Evolutionary conservation across 208 protist genomes (phyloP).

Genomic region (Trypanosoma rangeli): DNA sequence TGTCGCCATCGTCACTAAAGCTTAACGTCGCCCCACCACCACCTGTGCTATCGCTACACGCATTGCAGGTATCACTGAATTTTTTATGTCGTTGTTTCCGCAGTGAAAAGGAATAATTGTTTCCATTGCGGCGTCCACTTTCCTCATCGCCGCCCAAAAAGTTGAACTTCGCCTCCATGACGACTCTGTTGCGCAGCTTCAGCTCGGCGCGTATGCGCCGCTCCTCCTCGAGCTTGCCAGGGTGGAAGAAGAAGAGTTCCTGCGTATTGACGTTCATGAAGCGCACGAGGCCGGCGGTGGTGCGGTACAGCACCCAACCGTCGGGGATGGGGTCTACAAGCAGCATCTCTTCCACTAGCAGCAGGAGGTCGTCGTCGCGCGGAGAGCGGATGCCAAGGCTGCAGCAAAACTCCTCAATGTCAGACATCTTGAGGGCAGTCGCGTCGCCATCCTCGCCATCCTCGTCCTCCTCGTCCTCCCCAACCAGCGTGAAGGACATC

Average conservation of each 20-base stretch:
- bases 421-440: slow-evolving; percentile 63
- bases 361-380: slow-evolving; percentile 82
- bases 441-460: slow-evolving; percentile 49
- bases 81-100: background rate
- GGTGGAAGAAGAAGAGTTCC: slow-evolving; percentile 87
- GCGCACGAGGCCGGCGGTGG: slow-evolving; percentile 79
- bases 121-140: background rate
- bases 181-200: slow-evolving; percentile 64
- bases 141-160: slow-evolving; percentile 68
- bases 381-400: slow-evolving; percentile 81
- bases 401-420: slow-evolving; percentile 87
- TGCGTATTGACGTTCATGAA: slow-evolving; percentile 91
- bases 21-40: background rate
- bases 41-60: background rate
- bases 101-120: slow-evolving; percentile 4
- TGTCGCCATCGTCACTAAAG: slow-evolving; percentile 15
- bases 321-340: slow-evolving; percentile 83
- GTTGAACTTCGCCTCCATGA: slow-evolving; percentile 75
- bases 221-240: slow-evolving; percentile 65
- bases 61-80: background rate
- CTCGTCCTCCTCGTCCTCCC: slow-evolving; percentile 40
- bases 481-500: slow-evolving; percentile 35
- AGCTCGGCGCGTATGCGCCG: slow-evolving; percentile 66
- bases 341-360: slow-evolving; percentile 81
- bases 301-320: slow-evolving; percentile 89